A percentile compares a stretch with the other conserved stretches of the same genome.
Conservation (phyloP, 2,329 filamentous ascomycete genomes). For the Dryadomyces sulphureus region DNA sequence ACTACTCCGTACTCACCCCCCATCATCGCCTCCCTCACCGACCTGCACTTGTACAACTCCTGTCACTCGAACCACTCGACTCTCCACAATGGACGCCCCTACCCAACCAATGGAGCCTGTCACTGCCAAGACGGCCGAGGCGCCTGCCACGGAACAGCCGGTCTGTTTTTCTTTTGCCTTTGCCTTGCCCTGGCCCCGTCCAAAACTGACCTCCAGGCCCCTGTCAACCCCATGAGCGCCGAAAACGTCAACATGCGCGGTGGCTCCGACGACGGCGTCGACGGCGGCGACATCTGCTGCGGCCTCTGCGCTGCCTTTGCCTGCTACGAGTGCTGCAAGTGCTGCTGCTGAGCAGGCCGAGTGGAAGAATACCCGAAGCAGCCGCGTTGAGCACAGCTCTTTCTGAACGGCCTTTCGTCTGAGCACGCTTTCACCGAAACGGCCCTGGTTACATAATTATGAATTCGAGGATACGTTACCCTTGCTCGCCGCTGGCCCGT, state of each 20-base stretch:
- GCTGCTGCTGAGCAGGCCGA: conserved; percentile 7
- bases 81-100: conserved; percentile 11
- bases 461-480: too few relatives aligned
- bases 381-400: not conserved
- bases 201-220: conserved; percentile 4
- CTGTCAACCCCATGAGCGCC: conserved; percentile 13
- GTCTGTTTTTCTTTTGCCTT: conserved; percentile 9
- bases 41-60: too few relatives aligned
- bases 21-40: too few relatives aligned
- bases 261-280: conserved; percentile 10
- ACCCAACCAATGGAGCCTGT: conserved; percentile 11
- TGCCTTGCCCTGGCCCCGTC: not conserved
- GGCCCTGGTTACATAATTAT: too few relatives aligned
- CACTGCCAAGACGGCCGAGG: conserved; percentile 12
- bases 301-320: conserved; percentile 14
- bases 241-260: conserved; percentile 13
- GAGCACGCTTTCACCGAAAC: too few relatives aligned
- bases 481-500: too few relatives aligned
- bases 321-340: conserved; percentile 13
- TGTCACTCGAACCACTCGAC: too few relatives aligned
- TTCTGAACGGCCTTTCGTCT: too few relatives aligned
- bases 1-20: too few relatives aligned
- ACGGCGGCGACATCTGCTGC: conserved; percentile 12
- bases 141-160: conserved; percentile 13
- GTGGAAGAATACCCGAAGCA: not conserved